Evolutionary conservation across 176 grass and related monocot species (phyloP), one percentile per base, ranked within the genome.

Genomic region (Carex scoparia): DNA sequence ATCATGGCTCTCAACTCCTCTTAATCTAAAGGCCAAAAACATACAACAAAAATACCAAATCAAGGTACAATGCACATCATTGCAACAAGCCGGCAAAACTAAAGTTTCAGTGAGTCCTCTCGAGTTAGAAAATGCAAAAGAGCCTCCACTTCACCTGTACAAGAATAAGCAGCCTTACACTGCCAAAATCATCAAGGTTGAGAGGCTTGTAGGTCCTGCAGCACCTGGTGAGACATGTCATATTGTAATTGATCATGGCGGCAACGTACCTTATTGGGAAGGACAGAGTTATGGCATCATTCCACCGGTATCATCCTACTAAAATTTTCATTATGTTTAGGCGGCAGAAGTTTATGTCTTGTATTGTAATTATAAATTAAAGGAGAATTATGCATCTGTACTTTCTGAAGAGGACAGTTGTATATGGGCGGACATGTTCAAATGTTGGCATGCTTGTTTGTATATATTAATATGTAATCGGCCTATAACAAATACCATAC

Each of bases 201-300:
- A 98, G 79, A 98, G 89, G 80, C 38, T 98, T 86, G 95, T 98
- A 63, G 95, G 93, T 3, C 91, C 91, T 33, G 88, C 91, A 89
- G 86, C 93, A 32, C 95, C 95, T 79, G 93, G 95, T 48, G 95
- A 95, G 85, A 98, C 91, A 81, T 95, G 93, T 66, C 95, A 98
- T 66, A 86, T 98, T 86, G 86, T 98, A 30, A 95, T 98, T 85
- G 89, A 95, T 86, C 93, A 98, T 88, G 93, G 89, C 42, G 95
- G 91, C 61, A 90, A 95, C 63, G 95, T 95, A 35, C 95, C 95
- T 55, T 98, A 95, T 53, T 95, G 93, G 95, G 95, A 98, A 90
- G 95, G 95, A 32, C 95, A 98, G 81, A 98, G 91, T 48, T 98
- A 93, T 42, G 93, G 91, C 1, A 79, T 98, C 63, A 98, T 98